Conservation (phyloP, 495 filamentous ascomycete genomes). For the Aspergillus cavernicola region DNA sequence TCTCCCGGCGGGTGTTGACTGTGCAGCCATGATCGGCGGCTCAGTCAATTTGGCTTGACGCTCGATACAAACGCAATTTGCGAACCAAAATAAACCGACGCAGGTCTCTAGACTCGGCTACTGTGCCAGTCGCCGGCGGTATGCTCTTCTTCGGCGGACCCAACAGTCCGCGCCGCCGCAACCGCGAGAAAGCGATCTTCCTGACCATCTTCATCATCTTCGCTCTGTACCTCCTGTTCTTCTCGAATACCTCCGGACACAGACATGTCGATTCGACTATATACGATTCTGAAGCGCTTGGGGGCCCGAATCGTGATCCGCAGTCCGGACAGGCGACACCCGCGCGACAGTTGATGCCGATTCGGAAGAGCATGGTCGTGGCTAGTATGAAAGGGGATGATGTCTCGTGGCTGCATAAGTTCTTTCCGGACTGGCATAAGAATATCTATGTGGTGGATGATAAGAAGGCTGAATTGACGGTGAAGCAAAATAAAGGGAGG, state of each 20-base stretch:
- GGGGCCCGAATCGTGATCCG: conserved; percentile 16
- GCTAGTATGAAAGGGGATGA: conserved; percentile 51
- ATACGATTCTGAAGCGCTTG: conserved; percentile 19
- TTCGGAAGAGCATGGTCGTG: conserved; percentile 50
- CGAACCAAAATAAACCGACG: no score
- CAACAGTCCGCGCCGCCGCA: conserved; percentile 41
- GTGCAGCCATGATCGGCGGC: conserved; percentile 12
- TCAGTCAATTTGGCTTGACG: conserved; percentile 9
- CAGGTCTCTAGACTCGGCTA: no score
- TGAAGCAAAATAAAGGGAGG: conserved; percentile 50
- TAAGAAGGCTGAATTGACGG: conserved; percentile 42
- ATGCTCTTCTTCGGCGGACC: conserved; percentile 40
- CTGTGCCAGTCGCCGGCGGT: no score
- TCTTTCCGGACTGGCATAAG: conserved; percentile 46
- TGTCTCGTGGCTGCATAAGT: conserved; percentile 52
- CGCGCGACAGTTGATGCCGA: conserved; percentile 16
- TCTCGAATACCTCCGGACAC: conserved; percentile 23
- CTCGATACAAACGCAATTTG: not conserved
- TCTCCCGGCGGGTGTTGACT: conserved; percentile 7
- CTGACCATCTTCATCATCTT: conserved; percentile 40
- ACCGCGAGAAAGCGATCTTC: conserved; percentile 38
- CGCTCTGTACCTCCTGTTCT: conserved; percentile 40
- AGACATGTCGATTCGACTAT: conserved; percentile 19
- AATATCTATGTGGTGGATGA: conserved; percentile 53
- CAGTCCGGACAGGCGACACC: conserved; percentile 27